phyloP scores from a whole-genome alignment of 257 asterid species.

The Gynochthodes officinalis region DNA sequence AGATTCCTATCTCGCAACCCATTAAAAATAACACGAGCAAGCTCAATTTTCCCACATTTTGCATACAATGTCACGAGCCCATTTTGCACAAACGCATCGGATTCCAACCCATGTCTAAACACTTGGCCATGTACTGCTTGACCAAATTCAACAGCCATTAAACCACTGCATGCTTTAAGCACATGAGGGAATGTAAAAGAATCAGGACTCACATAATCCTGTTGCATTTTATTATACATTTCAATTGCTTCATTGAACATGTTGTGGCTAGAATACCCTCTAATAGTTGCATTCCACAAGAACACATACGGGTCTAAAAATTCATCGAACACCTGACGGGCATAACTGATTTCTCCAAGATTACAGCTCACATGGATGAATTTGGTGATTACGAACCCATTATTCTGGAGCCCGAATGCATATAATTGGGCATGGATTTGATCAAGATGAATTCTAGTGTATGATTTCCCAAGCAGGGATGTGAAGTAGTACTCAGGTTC shows the following conservation, averaged over 20 bases:
- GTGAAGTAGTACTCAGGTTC: slow-evolving; percentile 42
- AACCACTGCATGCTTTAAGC: slow-evolving; percentile 55
- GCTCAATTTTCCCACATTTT: slow-evolving; percentile 36
- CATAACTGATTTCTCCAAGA: slow-evolving; percentile 42
- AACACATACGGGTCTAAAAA: slow-evolving; percentile 49
- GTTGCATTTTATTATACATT: slow-evolving; percentile 54
- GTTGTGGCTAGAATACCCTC: slow-evolving; percentile 46
- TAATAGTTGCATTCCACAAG: slow-evolving; percentile 71
- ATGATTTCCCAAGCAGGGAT: slow-evolving; percentile 43
- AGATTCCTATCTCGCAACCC: slow-evolving; percentile 35
- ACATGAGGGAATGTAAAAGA: slow-evolving; percentile 50
- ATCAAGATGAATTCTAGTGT: slow-evolving; percentile 28
- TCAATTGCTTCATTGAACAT: slow-evolving; percentile 38
- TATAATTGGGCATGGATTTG: slow-evolving; percentile 49
- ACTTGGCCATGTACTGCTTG: slow-evolving; percentile 53
- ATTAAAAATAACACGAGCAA: slow-evolving; percentile 42
- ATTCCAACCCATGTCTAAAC: slow-evolving; percentile 42
- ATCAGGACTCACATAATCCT: slow-evolving; percentile 46
- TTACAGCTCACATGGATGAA: slow-evolving; percentile 38
- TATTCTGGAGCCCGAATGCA: slow-evolving; percentile 34
- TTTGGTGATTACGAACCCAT: slow-evolving; percentile 58
- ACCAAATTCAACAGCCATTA: slow-evolving; percentile 35
- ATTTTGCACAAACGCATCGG: slow-evolving; percentile 48
- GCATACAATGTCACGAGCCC: slow-evolving; percentile 52
- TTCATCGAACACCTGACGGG: slow-evolving; percentile 63